Percentiles rank a stretch among this genome's conserved stretches.
phyloP scores from a whole-genome alignment of 257 asterid genomes.

The Salvia miltiorrhiza region DNA sequence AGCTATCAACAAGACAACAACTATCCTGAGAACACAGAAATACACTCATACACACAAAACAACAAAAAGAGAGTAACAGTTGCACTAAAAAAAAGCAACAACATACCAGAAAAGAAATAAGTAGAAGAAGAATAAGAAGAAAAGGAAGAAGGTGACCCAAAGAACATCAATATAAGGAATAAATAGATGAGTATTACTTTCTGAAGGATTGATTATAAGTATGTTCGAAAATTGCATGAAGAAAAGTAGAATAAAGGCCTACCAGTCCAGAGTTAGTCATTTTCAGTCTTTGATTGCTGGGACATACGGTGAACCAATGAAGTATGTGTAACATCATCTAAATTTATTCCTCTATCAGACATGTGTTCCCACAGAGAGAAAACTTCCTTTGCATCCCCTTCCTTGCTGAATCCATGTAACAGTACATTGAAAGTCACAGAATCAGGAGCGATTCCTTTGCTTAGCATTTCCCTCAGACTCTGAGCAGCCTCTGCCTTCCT shows the following conservation, averaged over 20 bases:
- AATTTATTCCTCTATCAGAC: conserved; percentile 45
- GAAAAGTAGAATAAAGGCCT: conserved; percentile 1
- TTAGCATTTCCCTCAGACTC: conserved; percentile 59
- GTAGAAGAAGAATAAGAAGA: not conserved
- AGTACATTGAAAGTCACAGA: conserved; percentile 61
- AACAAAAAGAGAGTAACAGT: not conserved
- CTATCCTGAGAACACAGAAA: not conserved
- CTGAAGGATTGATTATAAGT: not conserved
- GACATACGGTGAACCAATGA: conserved; percentile 57
- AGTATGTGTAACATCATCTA: conserved; percentile 65
- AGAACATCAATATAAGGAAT: conserved; percentile 5
- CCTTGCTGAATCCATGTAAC: conserved; percentile 51
- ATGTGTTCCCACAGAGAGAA: conserved; percentile 53
- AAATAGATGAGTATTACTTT: not conserved
- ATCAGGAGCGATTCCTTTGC: conserved; percentile 66
- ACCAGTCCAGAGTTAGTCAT: conserved; percentile 38
- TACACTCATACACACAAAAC: not conserved
- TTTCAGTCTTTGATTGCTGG: conserved; percentile 37
- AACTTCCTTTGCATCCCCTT: conserved; percentile 57
- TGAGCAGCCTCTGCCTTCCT: conserved; percentile 47
- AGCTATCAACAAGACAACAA: conserved; percentile 5
- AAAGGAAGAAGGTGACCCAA: not conserved
- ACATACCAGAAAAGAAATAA: not conserved
- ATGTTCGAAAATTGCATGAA: not conserved
- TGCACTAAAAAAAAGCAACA: not conserved